These are phyloP conservation scores for Carpinus viminea DNA, from an alignment of 306 rosid genomes.

Conservation along the genomic window DNA sequence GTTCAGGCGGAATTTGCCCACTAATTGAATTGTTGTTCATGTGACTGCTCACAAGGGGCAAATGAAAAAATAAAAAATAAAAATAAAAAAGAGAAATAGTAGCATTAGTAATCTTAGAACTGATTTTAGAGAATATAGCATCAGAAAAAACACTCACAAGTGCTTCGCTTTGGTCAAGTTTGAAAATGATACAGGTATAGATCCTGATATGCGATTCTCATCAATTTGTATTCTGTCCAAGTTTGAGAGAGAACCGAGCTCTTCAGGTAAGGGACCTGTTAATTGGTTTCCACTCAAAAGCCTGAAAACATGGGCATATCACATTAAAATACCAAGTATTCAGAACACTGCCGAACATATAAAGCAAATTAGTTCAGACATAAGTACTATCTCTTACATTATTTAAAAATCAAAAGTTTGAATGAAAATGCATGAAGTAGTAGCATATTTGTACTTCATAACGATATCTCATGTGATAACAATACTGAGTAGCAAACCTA, in stretches of 20 bases:
- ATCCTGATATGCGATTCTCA: slow-evolving; percentile 43
- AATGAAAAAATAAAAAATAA: neutral
- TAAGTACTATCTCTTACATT: slow-evolving; percentile 1
- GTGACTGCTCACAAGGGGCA: slow-evolving; percentile 66
- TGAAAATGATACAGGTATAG: slow-evolving; percentile 27
- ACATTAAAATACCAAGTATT: neutral
- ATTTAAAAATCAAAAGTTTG: neutral
- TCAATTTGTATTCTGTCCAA: slow-evolving; percentile 49
- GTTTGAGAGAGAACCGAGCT: slow-evolving; percentile 48
- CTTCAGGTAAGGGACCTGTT: slow-evolving; percentile 50
- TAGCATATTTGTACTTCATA: slow-evolving; percentile 29
- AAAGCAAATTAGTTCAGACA: neutral
- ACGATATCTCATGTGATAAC: slow-evolving; percentile 17
- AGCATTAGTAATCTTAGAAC: neutral
- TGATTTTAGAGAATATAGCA: neutral
- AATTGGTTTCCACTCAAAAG: slow-evolving; percentile 51
- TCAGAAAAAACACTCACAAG: slow-evolving; percentile 36
- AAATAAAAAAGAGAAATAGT: neutral
- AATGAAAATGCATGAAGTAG: neutral
- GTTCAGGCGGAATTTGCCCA: slow-evolving; percentile 73
- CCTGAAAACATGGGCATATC: slow-evolving; percentile 31
- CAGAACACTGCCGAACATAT: neutral
- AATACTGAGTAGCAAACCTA: neutral
- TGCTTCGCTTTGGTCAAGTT: slow-evolving; percentile 17
- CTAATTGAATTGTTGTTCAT: slow-evolving; percentile 97